phyloP scores from a whole-genome alignment of 805 yeast genomes.

The Lipomyces sp. region DNA sequence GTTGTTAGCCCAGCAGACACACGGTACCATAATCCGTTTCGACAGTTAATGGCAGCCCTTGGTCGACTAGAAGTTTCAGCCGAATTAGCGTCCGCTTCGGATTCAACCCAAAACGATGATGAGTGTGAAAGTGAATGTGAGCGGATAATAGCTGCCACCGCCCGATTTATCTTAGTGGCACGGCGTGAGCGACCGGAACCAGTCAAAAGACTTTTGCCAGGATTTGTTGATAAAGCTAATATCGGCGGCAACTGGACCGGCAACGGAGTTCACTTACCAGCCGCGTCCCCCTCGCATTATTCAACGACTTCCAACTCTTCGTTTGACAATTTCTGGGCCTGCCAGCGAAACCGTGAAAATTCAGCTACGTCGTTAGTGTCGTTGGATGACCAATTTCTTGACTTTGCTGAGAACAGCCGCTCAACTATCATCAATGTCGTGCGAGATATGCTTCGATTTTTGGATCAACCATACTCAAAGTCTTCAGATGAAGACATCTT shows the following conservation, averaged over 20 bases:
- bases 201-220: conserved; percentile 1
- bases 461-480: conserved; percentile 23
- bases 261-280: conserved; percentile 5
- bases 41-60: conserved; percentile 25
- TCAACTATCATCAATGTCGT: conserved; percentile 14
- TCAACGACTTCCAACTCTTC: not conserved
- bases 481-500: conserved; percentile 22
- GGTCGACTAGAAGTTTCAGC: conserved; percentile 19
- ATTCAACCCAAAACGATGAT: not conserved
- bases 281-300: not conserved
- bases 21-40: conserved; percentile 4
- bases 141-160: conserved; percentile 11
- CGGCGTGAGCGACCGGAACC: conserved; percentile 16
- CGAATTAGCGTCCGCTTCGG: conserved; percentile 9
- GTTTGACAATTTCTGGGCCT: conserved; percentile 20
- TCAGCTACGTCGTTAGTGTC: conserved; percentile 14
- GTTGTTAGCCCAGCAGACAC: conserved; percentile 16
- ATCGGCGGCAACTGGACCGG: conserved; percentile 24
- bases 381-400: conserved; percentile 24
- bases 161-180: conserved; percentile 13
- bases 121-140: conserved; percentile 19
- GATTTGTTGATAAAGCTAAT: conserved; percentile 10
- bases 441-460: conserved; percentile 24
- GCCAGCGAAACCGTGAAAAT: conserved; percentile 11
- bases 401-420: conserved; percentile 16